Evolutionary conservation across 73 alveolate species (phyloP).

Genomic region (Paramecium sexaurelia): DNA sequence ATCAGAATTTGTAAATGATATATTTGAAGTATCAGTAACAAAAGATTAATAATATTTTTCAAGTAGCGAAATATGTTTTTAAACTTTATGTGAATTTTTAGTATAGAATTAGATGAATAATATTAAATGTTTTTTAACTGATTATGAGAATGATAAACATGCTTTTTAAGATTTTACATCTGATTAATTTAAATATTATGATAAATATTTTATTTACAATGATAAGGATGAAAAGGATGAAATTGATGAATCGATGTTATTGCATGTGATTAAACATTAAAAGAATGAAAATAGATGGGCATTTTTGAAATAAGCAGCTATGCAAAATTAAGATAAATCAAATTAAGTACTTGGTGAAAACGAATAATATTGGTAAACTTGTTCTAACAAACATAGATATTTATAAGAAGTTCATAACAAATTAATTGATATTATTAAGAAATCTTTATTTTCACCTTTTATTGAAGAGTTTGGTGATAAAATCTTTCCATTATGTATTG

Average conservation of each 20-base stretch:
- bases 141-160: slow-evolving; percentile 25
- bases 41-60: slow-evolving; percentile 25
- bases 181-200: background rate
- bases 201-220: background rate
- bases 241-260: background rate
- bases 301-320: background rate
- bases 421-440: background rate
- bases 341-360: background rate
- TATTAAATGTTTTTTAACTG: background rate
- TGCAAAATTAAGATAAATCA: background rate
- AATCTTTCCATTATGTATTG: background rate
- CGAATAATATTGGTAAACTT: background rate
- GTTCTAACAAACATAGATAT: background rate
- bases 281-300: background rate
- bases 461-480: slow-evolving; percentile 38
- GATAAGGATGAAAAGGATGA: background rate
- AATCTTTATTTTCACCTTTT: slow-evolving; percentile 14
- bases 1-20: slow-evolving; percentile 13
- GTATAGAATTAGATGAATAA: background rate
- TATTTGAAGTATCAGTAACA: slow-evolving; percentile 25
- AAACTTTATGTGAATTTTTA: background rate
- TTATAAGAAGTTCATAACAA: background rate
- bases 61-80: slow-evolving; percentile 20
- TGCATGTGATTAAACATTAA: background rate
- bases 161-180: background rate